A percentile compares a stretch with the other conserved stretches of the same genome.
Conservation (phyloP, 352 stramenopile species). For the Pythium dissotocum region DNA sequence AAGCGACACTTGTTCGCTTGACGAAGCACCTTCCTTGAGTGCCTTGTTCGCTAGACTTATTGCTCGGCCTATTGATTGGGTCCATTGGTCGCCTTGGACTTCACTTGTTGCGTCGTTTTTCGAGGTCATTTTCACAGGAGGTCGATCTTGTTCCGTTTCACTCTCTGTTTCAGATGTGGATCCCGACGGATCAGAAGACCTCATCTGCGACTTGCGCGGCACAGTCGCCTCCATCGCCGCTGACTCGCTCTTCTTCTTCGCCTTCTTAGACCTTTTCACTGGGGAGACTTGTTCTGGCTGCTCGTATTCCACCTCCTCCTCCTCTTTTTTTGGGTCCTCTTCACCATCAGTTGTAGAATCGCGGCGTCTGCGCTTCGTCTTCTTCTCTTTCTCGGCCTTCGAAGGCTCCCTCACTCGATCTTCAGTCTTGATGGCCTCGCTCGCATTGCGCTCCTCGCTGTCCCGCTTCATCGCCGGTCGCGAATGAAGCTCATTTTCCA, state of each 20-base stretch:
- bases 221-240: background rate
- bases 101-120: no score
- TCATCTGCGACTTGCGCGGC: background rate
- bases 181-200: background rate
- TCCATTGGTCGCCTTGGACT: background rate
- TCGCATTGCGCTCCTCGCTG: background rate
- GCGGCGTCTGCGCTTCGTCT: background rate
- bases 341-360: no score
- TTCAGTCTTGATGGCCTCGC: no score
- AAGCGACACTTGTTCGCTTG: background rate
- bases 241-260: conserved; percentile 9
- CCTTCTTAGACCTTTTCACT: background rate
- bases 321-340: no score
- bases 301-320: no score
- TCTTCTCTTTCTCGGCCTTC: background rate
- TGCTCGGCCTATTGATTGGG: no score
- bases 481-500: background rate
- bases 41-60: no score
- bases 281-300: background rate
- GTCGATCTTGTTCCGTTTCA: conserved; percentile 6
- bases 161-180: conserved; percentile 16
- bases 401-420: no score
- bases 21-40: no score
- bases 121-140: no score
- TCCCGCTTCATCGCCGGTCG: background rate